phyloP scores from a whole-genome alignment of 371 early-diverging fungal genomes.

The Phascolomyces articulosus region DNA sequence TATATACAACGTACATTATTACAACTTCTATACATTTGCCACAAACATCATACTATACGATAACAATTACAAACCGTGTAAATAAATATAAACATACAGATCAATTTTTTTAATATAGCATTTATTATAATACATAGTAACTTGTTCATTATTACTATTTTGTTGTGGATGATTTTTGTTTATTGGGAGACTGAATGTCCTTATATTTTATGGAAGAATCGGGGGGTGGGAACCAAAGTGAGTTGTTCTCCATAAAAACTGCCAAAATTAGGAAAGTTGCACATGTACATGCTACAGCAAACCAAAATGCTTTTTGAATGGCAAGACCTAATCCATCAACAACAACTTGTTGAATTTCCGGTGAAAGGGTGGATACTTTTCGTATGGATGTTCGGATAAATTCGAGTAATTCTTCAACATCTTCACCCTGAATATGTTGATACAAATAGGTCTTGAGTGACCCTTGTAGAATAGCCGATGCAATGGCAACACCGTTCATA shows the following conservation, averaged over 20 bases:
- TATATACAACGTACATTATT: too few relatives aligned
- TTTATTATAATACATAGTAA: too few relatives aligned
- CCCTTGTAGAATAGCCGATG: background rate
- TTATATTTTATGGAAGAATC: background rate
- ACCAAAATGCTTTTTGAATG: background rate
- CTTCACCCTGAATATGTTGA: conserved; percentile 4
- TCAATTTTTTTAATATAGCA: too few relatives aligned
- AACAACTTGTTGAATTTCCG: conserved; percentile 26
- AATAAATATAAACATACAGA: too few relatives aligned
- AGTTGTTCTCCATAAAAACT: background rate
- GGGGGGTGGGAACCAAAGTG: background rate
- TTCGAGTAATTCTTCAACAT: background rate
- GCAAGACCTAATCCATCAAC: background rate
- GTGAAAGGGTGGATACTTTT: conserved; percentile 27
- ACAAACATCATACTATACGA: too few relatives aligned
- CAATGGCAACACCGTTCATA: background rate
- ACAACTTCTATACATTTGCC: too few relatives aligned
- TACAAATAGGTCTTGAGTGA: background rate
- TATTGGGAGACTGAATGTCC: too few relatives aligned
- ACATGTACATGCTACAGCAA: conserved; percentile 5
- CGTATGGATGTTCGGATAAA: conserved; percentile 37
- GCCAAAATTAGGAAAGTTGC: background rate
- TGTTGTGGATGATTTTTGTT: too few relatives aligned
- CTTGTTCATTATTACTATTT: too few relatives aligned
- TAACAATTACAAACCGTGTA: too few relatives aligned